phyloP scores from a whole-genome alignment of 2,329 filamentous ascomycete genomes.

The Botrytis paeoniae region DNA sequence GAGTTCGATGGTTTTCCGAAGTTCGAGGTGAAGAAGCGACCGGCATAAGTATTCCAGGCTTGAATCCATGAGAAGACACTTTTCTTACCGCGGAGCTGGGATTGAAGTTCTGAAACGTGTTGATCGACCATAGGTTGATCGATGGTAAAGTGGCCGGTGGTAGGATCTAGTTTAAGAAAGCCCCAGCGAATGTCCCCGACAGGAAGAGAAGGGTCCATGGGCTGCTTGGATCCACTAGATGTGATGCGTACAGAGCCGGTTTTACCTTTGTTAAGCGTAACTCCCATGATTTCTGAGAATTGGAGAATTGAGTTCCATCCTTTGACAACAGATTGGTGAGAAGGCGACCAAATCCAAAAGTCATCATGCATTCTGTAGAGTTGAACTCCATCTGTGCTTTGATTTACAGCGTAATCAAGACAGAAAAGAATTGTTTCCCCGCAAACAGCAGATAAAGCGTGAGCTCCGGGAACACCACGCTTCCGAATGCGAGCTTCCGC shows the following conservation, averaged over 20 bases:
- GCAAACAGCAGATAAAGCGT: conserved; percentile 57
- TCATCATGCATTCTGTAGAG: conserved; percentile 64
- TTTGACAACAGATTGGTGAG: conserved; percentile 50
- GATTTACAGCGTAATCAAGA: conserved; percentile 63
- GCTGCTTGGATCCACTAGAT: not conserved
- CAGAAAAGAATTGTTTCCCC: conserved; percentile 61
- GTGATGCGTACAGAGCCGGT: conserved; percentile 50
- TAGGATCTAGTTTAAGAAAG: conserved; percentile 52
- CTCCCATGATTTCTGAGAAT: conserved; percentile 55
- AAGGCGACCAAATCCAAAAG: conserved; percentile 61
- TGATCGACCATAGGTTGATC: conserved; percentile 53
- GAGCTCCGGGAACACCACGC: conserved; percentile 58
- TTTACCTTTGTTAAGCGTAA: conserved; percentile 57
- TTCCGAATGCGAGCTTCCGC: conserved; percentile 46
- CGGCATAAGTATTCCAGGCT: conserved; percentile 58
- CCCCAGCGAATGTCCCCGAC: conserved; percentile 56
- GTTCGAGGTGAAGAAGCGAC: conserved; percentile 55
- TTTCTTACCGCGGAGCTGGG: conserved; percentile 50
- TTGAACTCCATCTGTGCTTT: conserved; percentile 50
- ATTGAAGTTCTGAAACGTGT: conserved; percentile 55
- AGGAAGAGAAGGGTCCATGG: conserved; percentile 42
- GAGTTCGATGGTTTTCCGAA: conserved; percentile 55
- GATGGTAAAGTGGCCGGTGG: conserved; percentile 51
- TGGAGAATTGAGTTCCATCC: conserved; percentile 58
- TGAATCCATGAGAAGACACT: conserved; percentile 57